Evolutionary conservation across 345 rosid genomes (phyloP).

Genomic region (Murraya koenigii): DNA sequence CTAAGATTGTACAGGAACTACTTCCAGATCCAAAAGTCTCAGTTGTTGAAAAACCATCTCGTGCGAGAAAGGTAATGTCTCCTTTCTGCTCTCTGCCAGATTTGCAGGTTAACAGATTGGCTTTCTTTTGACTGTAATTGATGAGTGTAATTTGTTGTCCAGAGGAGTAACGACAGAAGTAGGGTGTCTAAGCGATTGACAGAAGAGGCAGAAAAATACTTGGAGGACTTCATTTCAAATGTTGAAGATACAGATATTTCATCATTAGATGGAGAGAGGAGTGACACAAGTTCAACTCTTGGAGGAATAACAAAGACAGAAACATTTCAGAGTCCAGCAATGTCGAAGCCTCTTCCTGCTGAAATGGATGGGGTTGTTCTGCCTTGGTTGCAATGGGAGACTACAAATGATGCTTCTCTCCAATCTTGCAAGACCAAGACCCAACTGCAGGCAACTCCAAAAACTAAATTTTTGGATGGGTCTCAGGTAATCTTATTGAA

Average conservation of each 20-base stretch:
- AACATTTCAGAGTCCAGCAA: conserved; percentile 36
- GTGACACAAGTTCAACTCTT: conserved; percentile 80
- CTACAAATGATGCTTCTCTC: conserved; percentile 58
- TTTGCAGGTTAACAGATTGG: conserved; percentile 3
- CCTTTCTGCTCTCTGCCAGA: background rate
- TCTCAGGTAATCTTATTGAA: conserved; percentile 36
- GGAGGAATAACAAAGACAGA: conserved; percentile 48
- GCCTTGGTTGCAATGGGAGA: conserved; percentile 97
- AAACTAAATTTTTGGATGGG: conserved; percentile 29
- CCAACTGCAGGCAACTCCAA: conserved; percentile 32
- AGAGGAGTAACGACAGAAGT: conserved; percentile 76
- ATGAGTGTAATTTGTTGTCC: conserved; percentile 6
- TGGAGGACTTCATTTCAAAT: conserved; percentile 83
- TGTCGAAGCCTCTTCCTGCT: conserved; percentile 38
- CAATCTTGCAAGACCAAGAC: conserved; percentile 32
- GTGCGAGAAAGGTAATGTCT: conserved; percentile 51
- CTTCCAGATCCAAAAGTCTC: conserved; percentile 46
- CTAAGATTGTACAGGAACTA: conserved; percentile 57
- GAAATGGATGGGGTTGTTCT: conserved; percentile 88
- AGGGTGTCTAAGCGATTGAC: conserved; percentile 72
- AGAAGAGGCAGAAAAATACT: conserved; percentile 85
- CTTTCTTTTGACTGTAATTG: background rate
- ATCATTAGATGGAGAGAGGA: conserved; percentile 87
- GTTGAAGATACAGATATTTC: conserved; percentile 95
- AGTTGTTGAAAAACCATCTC: conserved; percentile 38